Conservation (phyloP, 1,284 basidiomycete genomes). For the Cystobasidium sp. region DNA sequence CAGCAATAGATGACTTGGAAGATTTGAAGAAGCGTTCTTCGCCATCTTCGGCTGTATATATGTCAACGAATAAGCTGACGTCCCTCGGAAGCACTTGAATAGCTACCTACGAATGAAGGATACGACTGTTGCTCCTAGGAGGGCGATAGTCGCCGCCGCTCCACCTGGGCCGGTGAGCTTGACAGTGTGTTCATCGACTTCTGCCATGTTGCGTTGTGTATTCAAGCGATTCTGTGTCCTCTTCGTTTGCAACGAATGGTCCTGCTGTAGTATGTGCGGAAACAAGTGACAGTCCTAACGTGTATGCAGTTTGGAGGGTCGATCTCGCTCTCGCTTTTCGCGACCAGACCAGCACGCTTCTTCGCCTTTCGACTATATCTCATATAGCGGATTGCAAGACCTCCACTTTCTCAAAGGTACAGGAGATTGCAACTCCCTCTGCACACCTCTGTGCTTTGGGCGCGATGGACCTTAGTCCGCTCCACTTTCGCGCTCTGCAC, state of each 20-base stretch:
- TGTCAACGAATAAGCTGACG: neutral
- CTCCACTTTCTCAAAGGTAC: neutral
- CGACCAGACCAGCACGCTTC: no score
- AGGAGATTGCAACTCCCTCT: neutral
- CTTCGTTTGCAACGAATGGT: neutral
- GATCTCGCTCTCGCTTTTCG: no score
- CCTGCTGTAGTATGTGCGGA: neutral
- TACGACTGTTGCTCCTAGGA: slow-evolving; percentile 49
- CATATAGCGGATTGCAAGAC: no score
- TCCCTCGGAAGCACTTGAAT: no score
- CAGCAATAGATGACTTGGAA: slow-evolving; percentile 45
- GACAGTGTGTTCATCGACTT: slow-evolving; percentile 16
- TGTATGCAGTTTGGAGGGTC: neutral
- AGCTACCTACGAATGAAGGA: slow-evolving; percentile 45
- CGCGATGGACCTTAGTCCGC: slow-evolving; percentile 24
- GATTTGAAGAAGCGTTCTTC: slow-evolving; percentile 52
- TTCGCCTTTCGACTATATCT: no score
- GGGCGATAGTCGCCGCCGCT: neutral
- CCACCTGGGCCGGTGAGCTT: slow-evolving; percentile 18
- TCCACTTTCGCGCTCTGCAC: slow-evolving; percentile 38
- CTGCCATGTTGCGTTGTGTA: slow-evolving; percentile 15
- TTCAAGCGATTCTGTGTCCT: neutral
- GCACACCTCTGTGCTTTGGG: neutral
- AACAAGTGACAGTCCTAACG: neutral
- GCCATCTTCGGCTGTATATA: slow-evolving; percentile 38